Evolutionary conservation across 208 protist genomes (phyloP).

Genomic region (Novymonas esmeraldas): DNA sequence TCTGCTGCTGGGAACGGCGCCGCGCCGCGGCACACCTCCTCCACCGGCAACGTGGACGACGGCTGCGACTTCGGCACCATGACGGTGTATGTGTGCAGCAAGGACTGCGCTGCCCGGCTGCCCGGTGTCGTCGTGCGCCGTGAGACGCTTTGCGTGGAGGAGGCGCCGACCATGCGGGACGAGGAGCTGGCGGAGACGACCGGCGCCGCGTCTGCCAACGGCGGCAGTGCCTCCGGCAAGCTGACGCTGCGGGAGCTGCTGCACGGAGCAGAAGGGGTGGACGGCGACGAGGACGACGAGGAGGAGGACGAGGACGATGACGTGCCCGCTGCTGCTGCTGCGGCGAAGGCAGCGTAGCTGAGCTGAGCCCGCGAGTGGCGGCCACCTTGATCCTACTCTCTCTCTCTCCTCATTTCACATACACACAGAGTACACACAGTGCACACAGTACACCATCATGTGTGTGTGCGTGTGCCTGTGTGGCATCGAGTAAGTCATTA

Average conservation of each 20-base stretch:
- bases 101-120: constrained; percentile 49
- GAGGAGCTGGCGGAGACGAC: constrained; percentile 24
- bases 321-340: too few species aligned
- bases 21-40: neutral
- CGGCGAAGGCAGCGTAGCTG: neutral
- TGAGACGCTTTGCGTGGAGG: constrained; percentile 71
- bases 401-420: neutral
- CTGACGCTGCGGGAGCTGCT: constrained; percentile 29
- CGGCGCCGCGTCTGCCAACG: constrained; percentile 12
- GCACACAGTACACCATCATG: too few species aligned
- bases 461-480: too few species aligned
- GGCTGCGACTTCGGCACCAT: constrained; percentile 84
- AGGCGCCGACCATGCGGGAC: constrained; percentile 39
- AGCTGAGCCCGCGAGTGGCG: too few species aligned
- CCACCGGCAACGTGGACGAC: constrained; percentile 36
- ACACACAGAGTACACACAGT: neutral
- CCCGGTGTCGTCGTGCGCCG: constrained; percentile 52
- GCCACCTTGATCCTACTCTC: neutral
- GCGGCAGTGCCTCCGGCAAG: constrained; percentile 4
- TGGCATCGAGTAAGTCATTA: too few species aligned
- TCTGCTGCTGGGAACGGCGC: neutral
- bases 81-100: constrained; percentile 76
- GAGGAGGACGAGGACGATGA: neutral
- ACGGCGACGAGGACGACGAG: constrained; percentile 9
- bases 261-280: constrained; percentile 8